phyloP scores from a whole-genome alignment of 345 rosid genomes.

The Citrus medica region DNA sequence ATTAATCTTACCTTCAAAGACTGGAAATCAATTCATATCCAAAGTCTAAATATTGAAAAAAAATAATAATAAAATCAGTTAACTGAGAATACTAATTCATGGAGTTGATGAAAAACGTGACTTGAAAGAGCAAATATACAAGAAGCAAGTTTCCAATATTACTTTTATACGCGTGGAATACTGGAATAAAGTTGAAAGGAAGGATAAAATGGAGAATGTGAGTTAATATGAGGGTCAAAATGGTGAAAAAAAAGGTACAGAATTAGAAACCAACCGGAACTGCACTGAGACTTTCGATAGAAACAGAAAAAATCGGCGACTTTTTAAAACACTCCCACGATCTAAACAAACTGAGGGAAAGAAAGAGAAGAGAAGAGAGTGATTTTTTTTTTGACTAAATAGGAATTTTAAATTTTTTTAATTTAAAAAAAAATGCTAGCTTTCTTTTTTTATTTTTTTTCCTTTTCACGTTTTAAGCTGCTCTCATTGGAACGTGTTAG shows the following conservation, averaged over 20 bases:
- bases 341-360: background rate
- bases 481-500: slow-evolving; percentile 4
- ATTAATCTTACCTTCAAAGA: background rate
- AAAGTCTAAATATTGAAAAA: background rate
- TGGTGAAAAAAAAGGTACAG: background rate
- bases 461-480: background rate
- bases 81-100: background rate
- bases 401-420: background rate
- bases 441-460: background rate
- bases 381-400: background rate
- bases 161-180: too few species aligned
- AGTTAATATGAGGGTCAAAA: slow-evolving; percentile 12
- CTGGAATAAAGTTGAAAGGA: slow-evolving; percentile 23
- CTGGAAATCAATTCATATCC: background rate
- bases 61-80: background rate
- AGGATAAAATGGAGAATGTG: slow-evolving; percentile 14
- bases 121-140: slow-evolving; percentile 9
- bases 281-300: slow-evolving; percentile 13
- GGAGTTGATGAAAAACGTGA: background rate
- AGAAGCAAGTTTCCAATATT: slow-evolving; percentile 6
- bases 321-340: slow-evolving; percentile 2
- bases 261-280: slow-evolving; percentile 2
- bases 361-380: slow-evolving; percentile 1
- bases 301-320: slow-evolving; percentile 33
- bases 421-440: background rate